These are phyloP conservation scores for Pseudomicrostroma phylloplanum DNA, from an alignment of 1,284 basidiomycete species.

Conservation along the genomic window DNA sequence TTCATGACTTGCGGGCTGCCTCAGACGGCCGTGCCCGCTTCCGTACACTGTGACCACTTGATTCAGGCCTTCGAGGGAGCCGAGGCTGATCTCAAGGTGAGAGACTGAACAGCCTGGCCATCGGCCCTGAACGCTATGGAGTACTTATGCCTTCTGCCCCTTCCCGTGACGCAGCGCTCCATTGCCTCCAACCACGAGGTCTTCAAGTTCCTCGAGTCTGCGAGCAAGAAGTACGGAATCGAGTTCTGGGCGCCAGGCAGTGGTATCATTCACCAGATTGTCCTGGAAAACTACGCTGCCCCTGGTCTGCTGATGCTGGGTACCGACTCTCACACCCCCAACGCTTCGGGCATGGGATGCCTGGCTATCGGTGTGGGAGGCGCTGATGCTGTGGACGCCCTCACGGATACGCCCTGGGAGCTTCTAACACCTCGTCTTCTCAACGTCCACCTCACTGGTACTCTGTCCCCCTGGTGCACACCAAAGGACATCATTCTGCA, in stretches of 20 bases:
- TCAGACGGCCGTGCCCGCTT: slow-evolving; percentile 82
- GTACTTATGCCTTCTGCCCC: slow-evolving; percentile 8
- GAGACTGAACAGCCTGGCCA: slow-evolving; percentile 9
- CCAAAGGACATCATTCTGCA: slow-evolving; percentile 95
- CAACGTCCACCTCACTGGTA: slow-evolving; percentile 77
- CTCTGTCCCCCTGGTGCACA: slow-evolving; percentile 84
- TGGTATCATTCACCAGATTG: slow-evolving; percentile 90
- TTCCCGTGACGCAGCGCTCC: slow-evolving; percentile 57
- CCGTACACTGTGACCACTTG: slow-evolving; percentile 82
- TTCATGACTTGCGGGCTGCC: slow-evolving; percentile 95
- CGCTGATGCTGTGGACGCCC: slow-evolving; percentile 96
- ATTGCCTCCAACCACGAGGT: slow-evolving; percentile 89
- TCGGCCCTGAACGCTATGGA: neutral
- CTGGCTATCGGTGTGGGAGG: slow-evolving; percentile 97
- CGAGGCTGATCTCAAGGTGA: slow-evolving; percentile 69
- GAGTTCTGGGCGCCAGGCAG: slow-evolving; percentile 81
- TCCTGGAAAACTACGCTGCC: slow-evolving; percentile 89
- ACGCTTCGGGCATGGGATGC: slow-evolving; percentile 95
- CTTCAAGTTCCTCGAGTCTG: slow-evolving; percentile 94
- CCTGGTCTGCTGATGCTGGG: slow-evolving; percentile 60
- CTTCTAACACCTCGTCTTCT: slow-evolving; percentile 82
- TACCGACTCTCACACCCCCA: slow-evolving; percentile 93
- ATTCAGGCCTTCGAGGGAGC: slow-evolving; percentile 64
- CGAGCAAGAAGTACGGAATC: slow-evolving; percentile 82
- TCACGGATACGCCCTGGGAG: slow-evolving; percentile 98